These are phyloP conservation scores for Myriosclerotinia curreyana DNA, from an alignment of 2,329 filamentous ascomycete species.

Conservation along the genomic window DNA sequence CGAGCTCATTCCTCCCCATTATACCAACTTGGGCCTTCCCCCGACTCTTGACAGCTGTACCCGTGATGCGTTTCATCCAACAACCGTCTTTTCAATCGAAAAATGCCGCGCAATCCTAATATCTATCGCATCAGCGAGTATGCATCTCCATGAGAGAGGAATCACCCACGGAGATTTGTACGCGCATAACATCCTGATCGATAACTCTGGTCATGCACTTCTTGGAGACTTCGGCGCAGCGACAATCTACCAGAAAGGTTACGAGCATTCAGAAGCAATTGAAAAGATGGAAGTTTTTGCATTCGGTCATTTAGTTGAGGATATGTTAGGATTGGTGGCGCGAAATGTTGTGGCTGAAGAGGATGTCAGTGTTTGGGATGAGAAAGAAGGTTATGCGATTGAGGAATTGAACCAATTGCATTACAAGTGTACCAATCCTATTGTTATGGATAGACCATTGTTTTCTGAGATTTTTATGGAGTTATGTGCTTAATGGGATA, in stretches of 20 bases:
- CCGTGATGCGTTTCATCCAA: slow-evolving; percentile 43
- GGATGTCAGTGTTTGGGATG: slow-evolving; percentile 27
- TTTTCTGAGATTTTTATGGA: slow-evolving; percentile 32
- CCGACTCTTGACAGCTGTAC: slow-evolving; percentile 48
- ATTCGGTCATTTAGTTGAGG: slow-evolving; percentile 48
- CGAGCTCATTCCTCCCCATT: slow-evolving; percentile 47
- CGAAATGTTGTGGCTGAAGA: slow-evolving; percentile 23
- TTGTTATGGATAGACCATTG: slow-evolving; percentile 34
- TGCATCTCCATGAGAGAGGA: slow-evolving; percentile 45
- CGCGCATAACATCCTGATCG: slow-evolving; percentile 48
- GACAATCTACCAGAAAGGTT: slow-evolving; percentile 43
- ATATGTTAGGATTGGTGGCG: slow-evolving; percentile 43
- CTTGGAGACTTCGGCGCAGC: slow-evolving; percentile 50
- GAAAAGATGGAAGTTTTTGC: slow-evolving; percentile 49
- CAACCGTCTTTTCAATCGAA: slow-evolving; percentile 36
- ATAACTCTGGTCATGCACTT: slow-evolving; percentile 44
- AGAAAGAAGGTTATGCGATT: slow-evolving; percentile 35
- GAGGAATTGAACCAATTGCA: slow-evolving; percentile 35
- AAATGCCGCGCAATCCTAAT: slow-evolving; percentile 42
- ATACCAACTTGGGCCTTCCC: slow-evolving; percentile 45
- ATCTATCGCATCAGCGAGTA: slow-evolving; percentile 45
- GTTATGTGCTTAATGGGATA: slow-evolving; percentile 14
- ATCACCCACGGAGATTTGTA: slow-evolving; percentile 49
- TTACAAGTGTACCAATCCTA: slow-evolving; percentile 35
- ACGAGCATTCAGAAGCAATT: slow-evolving; percentile 34